Conservation (phyloP, 1,284 basidiomycete genomes). For the Cryptococcus amylolentus region DNA sequence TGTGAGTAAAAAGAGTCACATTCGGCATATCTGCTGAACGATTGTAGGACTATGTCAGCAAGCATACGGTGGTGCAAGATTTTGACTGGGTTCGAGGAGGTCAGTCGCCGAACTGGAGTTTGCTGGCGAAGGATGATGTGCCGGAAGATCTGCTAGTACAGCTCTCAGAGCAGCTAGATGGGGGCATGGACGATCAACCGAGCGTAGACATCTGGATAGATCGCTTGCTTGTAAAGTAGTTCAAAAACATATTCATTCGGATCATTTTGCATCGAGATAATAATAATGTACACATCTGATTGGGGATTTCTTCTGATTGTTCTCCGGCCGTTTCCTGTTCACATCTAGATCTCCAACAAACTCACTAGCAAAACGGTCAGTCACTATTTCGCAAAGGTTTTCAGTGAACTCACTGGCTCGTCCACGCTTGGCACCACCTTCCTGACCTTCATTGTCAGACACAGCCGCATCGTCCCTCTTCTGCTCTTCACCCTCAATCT, state of each 20-base stretch:
- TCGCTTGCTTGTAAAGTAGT: too few species aligned
- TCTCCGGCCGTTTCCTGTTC: background rate
- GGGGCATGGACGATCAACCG: too few species aligned
- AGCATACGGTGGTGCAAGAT: constrained; percentile 60
- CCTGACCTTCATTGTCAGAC: constrained; percentile 2
- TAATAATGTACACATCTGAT: too few species aligned
- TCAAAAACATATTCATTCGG: too few species aligned
- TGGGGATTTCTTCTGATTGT: background rate
- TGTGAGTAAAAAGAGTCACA: too few species aligned
- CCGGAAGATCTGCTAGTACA: background rate
- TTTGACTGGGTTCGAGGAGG: constrained; percentile 72
- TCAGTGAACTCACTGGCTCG: constrained; percentile 15
- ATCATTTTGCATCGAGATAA: too few species aligned
- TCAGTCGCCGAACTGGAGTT: constrained; percentile 70
- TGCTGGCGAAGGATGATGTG: constrained; percentile 19
- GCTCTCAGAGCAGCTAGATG: background rate
- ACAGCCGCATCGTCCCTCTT: constrained; percentile 7
- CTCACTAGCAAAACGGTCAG: constrained; percentile 16
- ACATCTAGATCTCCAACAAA: constrained; percentile 22
- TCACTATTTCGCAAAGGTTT: background rate
- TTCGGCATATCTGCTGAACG: too few species aligned
- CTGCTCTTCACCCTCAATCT: constrained; percentile 9
- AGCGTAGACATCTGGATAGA: too few species aligned
- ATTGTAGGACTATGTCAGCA: background rate
- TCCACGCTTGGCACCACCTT: constrained; percentile 5